Percentiles rank a stretch among this genome's conserved stretches.
Evolutionary conservation across 768 basidiomycete genomes (phyloP).

Genomic region (Mrakia gelida): DNA sequence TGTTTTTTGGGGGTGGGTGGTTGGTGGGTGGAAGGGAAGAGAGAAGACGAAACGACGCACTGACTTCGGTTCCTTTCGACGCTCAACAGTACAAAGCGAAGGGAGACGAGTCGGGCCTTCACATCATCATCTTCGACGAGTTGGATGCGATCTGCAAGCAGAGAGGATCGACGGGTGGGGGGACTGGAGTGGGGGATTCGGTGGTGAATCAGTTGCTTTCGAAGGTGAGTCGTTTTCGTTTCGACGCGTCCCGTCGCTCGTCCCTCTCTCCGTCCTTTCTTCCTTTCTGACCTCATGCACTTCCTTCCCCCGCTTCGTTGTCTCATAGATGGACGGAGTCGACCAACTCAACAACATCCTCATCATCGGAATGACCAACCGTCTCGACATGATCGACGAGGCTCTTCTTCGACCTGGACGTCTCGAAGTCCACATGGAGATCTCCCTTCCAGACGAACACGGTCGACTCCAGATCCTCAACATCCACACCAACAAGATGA

Average conservation of each 20-base stretch:
- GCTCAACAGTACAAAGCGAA: constrained; percentile 81
- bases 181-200: constrained; percentile 97
- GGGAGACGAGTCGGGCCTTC: constrained; percentile 90
- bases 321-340: constrained; percentile 89
- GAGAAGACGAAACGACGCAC: neutral
- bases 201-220: constrained; percentile 97
- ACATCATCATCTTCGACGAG: constrained; percentile 99
- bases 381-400: constrained; percentile 97
- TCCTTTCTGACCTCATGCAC: neutral
- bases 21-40: no score
- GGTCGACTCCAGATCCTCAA: constrained; percentile 89
- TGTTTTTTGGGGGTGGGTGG: no score
- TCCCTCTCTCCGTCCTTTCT: neutral
- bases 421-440: constrained; percentile 99
- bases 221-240: constrained; percentile 57
- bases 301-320: no score
- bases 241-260: neutral
- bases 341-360: constrained; percentile 98
- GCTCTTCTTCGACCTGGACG: constrained; percentile 94
- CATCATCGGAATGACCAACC: constrained; percentile 99
- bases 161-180: constrained; percentile 81
- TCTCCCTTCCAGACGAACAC: constrained; percentile 88
- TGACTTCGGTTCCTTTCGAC: neutral
- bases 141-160: constrained; percentile 98
- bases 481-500: constrained; percentile 95